These are phyloP conservation scores for Paraleonurus japonicus DNA, from an alignment of 257 asterid species.

Conservation along the genomic window DNA sequence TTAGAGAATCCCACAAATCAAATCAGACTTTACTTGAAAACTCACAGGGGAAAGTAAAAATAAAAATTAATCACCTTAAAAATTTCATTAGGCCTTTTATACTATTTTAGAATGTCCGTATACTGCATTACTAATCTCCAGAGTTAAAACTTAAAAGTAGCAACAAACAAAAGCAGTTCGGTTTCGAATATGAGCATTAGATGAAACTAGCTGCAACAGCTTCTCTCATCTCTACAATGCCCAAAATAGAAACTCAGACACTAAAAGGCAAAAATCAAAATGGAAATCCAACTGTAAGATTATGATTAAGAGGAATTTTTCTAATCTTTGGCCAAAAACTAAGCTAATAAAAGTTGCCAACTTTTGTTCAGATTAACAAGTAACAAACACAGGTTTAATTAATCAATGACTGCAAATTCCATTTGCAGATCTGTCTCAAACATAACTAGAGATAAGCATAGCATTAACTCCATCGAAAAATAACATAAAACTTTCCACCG, in stretches of 20 bases:
- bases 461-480: neutral
- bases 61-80: neutral
- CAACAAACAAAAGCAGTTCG: neutral
- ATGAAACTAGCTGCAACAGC: neutral
- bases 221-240: neutral
- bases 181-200: neutral
- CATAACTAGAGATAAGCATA: neutral
- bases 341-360: constrained; percentile 18
- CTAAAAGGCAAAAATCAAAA: neutral
- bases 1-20: neutral
- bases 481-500: constrained; percentile 4
- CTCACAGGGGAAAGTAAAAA: neutral
- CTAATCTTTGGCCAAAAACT: neutral
- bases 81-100: neutral
- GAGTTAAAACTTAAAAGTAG: neutral
- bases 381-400: neutral
- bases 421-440: constrained; percentile 42
- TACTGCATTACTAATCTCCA: neutral
- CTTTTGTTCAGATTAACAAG: constrained; percentile 14
- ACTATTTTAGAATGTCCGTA: constrained; percentile 7
- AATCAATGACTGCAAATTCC: constrained; percentile 6
- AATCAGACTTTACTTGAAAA: neutral
- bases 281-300: neutral
- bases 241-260: neutral
- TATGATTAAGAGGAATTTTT: neutral